Conservation (phyloP, 1,284 basidiomycete genomes). For the Coniophora puteana region DNA sequence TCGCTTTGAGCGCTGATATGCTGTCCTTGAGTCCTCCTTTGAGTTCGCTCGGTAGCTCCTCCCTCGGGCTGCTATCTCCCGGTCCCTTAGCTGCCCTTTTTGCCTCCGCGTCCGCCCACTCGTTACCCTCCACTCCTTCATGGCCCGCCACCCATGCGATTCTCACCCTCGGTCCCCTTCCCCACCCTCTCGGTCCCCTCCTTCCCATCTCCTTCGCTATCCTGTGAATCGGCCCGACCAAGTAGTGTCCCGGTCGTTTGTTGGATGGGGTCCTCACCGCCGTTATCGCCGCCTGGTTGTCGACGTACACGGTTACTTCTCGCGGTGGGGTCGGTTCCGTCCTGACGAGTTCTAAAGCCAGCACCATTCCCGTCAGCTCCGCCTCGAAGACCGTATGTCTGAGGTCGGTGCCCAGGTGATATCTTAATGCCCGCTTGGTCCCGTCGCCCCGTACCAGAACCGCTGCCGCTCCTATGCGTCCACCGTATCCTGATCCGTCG, state of each 20-base stretch:
- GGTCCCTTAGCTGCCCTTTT: too few relatives aligned
- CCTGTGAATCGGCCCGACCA: too few relatives aligned
- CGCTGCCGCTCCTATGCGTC: not conserved
- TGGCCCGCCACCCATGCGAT: slow-evolving; percentile 4
- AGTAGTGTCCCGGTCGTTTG: too few relatives aligned
- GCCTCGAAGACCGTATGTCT: too few relatives aligned
- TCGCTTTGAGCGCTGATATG: slow-evolving; percentile 1
- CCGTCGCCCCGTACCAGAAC: too few relatives aligned
- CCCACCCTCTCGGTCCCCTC: rapidly evolving
- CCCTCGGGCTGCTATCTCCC: not conserved
- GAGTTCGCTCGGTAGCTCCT: not conserved
- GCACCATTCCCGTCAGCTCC: too few relatives aligned
- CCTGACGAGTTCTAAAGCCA: too few relatives aligned
- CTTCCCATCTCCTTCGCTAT: rapidly evolving
- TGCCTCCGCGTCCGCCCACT: not conserved
- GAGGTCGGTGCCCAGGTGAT: too few relatives aligned
- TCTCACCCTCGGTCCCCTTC: too few relatives aligned
- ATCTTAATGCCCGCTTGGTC: too few relatives aligned
- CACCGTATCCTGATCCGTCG: not conserved
- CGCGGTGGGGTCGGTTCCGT: not conserved
- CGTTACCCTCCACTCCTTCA: slow-evolving; percentile 3
- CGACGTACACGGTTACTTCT: not conserved
- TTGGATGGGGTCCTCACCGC: not conserved
- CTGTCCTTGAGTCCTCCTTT: not conserved
- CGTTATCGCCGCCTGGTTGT: not conserved